These are phyloP conservation scores for Pyronema domesticum DNA, from an alignment of 495 filamentous ascomycete species.

Conservation along the genomic window DNA sequence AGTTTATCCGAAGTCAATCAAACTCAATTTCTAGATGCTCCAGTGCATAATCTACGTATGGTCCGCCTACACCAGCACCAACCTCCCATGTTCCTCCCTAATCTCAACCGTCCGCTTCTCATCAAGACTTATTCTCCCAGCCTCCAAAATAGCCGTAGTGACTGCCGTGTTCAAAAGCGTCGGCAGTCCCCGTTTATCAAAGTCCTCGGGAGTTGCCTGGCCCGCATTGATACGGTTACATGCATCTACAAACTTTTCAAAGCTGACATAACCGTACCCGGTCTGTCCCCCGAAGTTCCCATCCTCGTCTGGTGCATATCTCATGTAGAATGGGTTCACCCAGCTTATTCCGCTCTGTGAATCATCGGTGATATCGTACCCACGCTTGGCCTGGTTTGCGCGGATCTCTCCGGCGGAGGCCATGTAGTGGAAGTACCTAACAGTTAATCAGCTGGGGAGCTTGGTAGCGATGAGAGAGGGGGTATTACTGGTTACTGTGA, in stretches of 20 bases:
- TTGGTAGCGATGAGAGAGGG: slow-evolving; percentile 31
- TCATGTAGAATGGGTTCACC: slow-evolving; percentile 96
- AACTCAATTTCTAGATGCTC: too few relatives aligned
- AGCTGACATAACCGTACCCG: slow-evolving; percentile 82
- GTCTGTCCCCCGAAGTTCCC: slow-evolving; percentile 84
- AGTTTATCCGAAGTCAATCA: too few relatives aligned
- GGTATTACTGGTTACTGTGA: slow-evolving; percentile 90
- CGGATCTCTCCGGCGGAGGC: slow-evolving; percentile 66
- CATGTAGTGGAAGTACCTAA: slow-evolving; percentile 37
- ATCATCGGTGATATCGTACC: slow-evolving; percentile 86
- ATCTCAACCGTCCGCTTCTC: slow-evolving; percentile 64
- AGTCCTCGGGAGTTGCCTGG: slow-evolving; percentile 46
- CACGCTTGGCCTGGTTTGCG: slow-evolving; percentile 82
- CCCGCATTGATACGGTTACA: slow-evolving; percentile 61
- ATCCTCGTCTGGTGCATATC: slow-evolving; percentile 85
- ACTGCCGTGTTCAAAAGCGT: slow-evolving; percentile 78
- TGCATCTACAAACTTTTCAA: slow-evolving; percentile 91
- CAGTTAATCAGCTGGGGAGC: neutral
- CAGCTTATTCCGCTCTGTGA: slow-evolving; percentile 48
- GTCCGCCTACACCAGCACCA: slow-evolving; percentile 43
- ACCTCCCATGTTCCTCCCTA: slow-evolving; percentile 39
- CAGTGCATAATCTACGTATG: too few relatives aligned
- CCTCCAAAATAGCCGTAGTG: slow-evolving; percentile 79
- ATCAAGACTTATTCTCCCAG: slow-evolving; percentile 63
- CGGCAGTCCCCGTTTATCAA: slow-evolving; percentile 65